Conservation (phyloP, 2,329 filamentous ascomycete species). For the Sclerotinia nivalis region DNA sequence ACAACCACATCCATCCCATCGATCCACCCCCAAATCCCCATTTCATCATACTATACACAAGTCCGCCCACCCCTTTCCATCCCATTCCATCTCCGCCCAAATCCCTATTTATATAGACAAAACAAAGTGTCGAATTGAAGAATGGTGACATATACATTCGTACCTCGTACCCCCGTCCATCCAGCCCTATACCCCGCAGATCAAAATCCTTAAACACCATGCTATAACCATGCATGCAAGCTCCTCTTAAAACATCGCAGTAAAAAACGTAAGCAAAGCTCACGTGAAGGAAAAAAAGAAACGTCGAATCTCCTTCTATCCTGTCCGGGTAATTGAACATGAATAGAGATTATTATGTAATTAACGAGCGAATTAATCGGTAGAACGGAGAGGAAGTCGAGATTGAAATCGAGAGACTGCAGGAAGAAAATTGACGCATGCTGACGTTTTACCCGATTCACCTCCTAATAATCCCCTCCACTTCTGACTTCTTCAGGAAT, state of each 20-base stretch:
- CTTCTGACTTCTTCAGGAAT: conserved; percentile 33
- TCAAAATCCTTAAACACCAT: background rate
- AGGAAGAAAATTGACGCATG: background rate
- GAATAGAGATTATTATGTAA: background rate
- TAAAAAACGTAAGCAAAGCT: background rate
- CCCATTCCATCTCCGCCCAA: background rate
- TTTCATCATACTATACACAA: conserved; percentile 14
- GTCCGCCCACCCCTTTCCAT: background rate
- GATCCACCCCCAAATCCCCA: background rate
- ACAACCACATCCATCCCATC: background rate
- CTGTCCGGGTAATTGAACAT: background rate
- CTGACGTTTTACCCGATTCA: background rate
- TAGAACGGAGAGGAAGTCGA: background rate
- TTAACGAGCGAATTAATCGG: background rate
- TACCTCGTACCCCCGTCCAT: background rate
- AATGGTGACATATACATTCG: conserved; percentile 1
- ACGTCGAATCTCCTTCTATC: background rate
- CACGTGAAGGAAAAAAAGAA: background rate
- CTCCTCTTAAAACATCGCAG: background rate
- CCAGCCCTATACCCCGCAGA: background rate
- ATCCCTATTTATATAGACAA: conserved; percentile 18
- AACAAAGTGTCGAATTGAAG: conserved; percentile 9
- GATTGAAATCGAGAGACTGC: background rate
- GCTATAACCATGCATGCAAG: conserved; percentile 11
- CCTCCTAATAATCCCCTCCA: background rate